Conservation (phyloP, 2,329 filamentous ascomycete genomes). For the Calonectria montana region DNA sequence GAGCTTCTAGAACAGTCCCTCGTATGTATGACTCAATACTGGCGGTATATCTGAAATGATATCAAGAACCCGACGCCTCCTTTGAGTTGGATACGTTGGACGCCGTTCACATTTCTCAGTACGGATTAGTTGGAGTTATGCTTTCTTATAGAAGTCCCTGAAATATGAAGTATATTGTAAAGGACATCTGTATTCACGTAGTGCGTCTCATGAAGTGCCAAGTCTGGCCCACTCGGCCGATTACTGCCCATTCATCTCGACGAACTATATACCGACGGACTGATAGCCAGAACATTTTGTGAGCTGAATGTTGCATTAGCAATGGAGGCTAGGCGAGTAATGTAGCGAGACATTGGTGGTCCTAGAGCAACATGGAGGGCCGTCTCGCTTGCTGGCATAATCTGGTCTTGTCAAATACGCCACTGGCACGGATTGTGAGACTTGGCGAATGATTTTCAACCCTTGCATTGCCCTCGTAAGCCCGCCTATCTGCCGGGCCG, state of each 20-base stretch:
- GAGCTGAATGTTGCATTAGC: neutral
- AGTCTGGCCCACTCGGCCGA: neutral
- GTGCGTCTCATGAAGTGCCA: neutral
- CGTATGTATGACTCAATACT: constrained; percentile 50
- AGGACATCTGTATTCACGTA: neutral
- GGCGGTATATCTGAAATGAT: constrained; percentile 47
- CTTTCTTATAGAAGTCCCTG: neutral
- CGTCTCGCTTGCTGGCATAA: neutral
- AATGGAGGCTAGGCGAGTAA: neutral
- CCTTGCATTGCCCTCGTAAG: neutral
- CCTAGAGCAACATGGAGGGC: neutral
- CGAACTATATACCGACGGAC: neutral
- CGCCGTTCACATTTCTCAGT: constrained; percentile 38
- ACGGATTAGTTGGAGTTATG: neutral
- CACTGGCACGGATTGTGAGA: neutral
- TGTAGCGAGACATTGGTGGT: neutral
- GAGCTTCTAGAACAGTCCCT: constrained; percentile 44
- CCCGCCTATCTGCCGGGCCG: neutral
- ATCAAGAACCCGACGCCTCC: constrained; percentile 49
- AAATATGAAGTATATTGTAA: neutral
- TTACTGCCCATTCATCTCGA: neutral
- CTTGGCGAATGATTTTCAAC: neutral
- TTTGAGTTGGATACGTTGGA: constrained; percentile 49
- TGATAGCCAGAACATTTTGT: neutral
- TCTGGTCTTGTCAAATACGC: neutral